These are phyloP conservation scores for Pittosporum tobira DNA, from an alignment of 129 eudicot genomes.

Conservation along the genomic window DNA sequence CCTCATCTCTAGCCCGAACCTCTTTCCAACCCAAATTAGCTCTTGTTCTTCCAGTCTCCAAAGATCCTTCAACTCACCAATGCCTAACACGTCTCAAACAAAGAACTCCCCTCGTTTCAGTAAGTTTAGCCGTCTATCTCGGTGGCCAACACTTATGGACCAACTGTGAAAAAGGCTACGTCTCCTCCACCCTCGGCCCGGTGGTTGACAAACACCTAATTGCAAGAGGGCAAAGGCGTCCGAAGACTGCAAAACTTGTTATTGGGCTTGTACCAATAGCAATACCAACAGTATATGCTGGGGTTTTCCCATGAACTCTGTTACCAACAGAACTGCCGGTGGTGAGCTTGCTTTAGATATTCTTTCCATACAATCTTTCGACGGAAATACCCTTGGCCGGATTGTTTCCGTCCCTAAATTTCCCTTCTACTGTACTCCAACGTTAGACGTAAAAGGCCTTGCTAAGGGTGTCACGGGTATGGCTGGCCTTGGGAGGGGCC, in stretches of 20 bases:
- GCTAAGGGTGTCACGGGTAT: conserved; percentile 39
- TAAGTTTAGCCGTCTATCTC: conserved; percentile 30
- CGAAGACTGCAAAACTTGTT: conserved; percentile 12
- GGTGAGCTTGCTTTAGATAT: conserved; percentile 39
- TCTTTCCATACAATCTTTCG: conserved; percentile 29
- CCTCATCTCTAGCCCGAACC: conserved; percentile 17
- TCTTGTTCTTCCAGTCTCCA: conserved; percentile 35
- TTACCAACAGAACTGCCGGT: conserved; percentile 10
- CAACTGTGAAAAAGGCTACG: conserved; percentile 34
- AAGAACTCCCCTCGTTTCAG: conserved; percentile 42
- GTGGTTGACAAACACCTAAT: neutral
- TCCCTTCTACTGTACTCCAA: conserved; percentile 31
- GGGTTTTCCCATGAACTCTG: conserved; percentile 26
- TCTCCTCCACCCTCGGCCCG: conserved; percentile 22
- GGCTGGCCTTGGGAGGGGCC: conserved; percentile 44
- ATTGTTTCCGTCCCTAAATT: conserved; percentile 17
- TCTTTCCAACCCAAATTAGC: conserved; percentile 28
- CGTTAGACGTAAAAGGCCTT: conserved; percentile 21
- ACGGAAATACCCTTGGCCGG: conserved; percentile 27
- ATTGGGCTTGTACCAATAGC: conserved; percentile 21
- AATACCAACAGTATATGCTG: conserved; percentile 23
- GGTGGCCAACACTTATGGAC: conserved; percentile 54
- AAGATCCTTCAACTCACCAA: conserved; percentile 46
- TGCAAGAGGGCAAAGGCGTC: conserved; percentile 29
- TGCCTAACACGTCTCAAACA: conserved; percentile 34